A percentile compares a stretch with the other conserved stretches of the same genome.
phyloP scores from a whole-genome alignment of 345 rosid genomes.

The Orychophragmus violaceus region DNA sequence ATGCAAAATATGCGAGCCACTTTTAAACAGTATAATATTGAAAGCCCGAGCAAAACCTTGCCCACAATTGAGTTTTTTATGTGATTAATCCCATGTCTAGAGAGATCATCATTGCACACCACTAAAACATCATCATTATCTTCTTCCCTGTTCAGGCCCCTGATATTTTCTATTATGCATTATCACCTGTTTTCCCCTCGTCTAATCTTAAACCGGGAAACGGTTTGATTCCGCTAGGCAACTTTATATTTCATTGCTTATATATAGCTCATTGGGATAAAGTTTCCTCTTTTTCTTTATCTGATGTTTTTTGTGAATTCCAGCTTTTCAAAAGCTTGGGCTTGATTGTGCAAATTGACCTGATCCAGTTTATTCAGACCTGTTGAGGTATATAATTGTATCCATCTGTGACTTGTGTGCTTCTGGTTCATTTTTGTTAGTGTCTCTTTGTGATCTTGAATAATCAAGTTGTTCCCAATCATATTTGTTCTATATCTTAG shows the following conservation, averaged over 20 bases:
- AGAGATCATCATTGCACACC: too few species aligned
- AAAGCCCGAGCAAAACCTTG: too few species aligned
- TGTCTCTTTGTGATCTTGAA: not conserved
- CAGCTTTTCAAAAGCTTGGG: constrained; percentile 90
- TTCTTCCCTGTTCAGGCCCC: too few species aligned
- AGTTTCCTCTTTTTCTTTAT: not conserved
- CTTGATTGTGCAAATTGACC: constrained; percentile 98
- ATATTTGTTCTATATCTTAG: too few species aligned
- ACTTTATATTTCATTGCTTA: not conserved
- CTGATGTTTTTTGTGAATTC: constrained; percentile 6
- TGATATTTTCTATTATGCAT: too few species aligned
- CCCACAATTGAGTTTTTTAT: too few species aligned
- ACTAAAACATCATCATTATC: too few species aligned
- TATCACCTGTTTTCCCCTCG: not conserved
- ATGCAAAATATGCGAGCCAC: too few species aligned
- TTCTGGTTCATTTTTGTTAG: not conserved
- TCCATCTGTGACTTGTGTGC: not conserved
- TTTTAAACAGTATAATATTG: too few species aligned
- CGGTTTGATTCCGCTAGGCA: not conserved
- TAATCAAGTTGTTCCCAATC: not conserved
- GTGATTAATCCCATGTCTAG: too few species aligned
- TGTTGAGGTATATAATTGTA: constrained; percentile 46
- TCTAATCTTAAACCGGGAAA: not conserved
- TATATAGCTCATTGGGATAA: not conserved
- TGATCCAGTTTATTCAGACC: constrained; percentile 71